phyloP scores from a whole-genome alignment of 1,139 yeast species.

The Meyerozyma elateridarum region DNA sequence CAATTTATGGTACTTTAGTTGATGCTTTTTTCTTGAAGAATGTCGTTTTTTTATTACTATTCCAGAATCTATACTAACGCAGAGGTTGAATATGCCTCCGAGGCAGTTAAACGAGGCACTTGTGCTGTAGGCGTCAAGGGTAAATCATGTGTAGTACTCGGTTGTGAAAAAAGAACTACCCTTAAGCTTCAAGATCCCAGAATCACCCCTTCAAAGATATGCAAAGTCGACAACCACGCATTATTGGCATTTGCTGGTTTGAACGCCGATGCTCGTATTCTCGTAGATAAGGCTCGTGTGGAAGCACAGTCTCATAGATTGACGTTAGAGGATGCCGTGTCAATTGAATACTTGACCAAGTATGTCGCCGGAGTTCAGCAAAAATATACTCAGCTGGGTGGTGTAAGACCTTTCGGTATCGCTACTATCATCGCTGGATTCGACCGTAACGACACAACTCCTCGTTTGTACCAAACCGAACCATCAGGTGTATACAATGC shows the following conservation, averaged over 20 bases:
- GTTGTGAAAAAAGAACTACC: conserved; percentile 95
- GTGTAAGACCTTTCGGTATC: conserved; percentile 92
- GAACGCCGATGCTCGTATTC: conserved; percentile 94
- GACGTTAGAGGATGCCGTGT: conserved; percentile 89
- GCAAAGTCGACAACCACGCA: conserved; percentile 86
- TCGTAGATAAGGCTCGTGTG: conserved; percentile 91
- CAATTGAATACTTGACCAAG: conserved; percentile 87
- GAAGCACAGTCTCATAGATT: conserved; percentile 97
- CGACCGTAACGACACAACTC: conserved; percentile 76
- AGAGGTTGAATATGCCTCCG: conserved; percentile 96
- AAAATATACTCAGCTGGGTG: conserved; percentile 96
- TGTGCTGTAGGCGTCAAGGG: conserved; percentile 98
- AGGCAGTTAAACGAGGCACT: conserved; percentile 97
- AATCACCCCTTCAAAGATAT: conserved; percentile 90
- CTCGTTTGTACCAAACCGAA: conserved; percentile 89
- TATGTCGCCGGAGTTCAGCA: conserved; percentile 97
- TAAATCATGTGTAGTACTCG: conserved; percentile 79
- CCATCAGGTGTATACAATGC: conserved; percentile 97
- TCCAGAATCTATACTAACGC: conserved; percentile 28
- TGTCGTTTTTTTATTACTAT: background rate
- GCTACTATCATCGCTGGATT: conserved; percentile 95
- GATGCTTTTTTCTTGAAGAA: background rate
- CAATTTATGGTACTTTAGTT: background rate
- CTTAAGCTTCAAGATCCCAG: conserved; percentile 94
- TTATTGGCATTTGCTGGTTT: conserved; percentile 95